phyloP scores from a whole-genome alignment of 352 stramenopile species.

The Phytophthora pisi region DNA sequence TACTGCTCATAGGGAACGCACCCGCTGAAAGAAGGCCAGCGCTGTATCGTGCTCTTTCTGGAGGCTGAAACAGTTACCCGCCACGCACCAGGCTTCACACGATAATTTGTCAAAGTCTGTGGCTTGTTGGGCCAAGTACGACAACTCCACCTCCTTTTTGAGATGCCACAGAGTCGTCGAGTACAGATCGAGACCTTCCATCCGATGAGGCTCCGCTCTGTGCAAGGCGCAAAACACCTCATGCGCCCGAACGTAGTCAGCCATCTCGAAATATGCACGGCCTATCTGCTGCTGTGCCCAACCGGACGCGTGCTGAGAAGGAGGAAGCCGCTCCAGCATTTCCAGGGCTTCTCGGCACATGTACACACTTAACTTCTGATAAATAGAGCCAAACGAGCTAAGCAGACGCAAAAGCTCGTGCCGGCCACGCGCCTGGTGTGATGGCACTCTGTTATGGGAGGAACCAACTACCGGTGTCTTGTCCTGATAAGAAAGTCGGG shows the following conservation, averaged over 20 bases:
- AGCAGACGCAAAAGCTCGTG: slow-evolving; percentile 64
- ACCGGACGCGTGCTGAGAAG: slow-evolving; percentile 88
- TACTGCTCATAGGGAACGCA: slow-evolving; percentile 24
- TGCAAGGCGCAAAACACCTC: slow-evolving; percentile 91
- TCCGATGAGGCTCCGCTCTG: slow-evolving; percentile 90
- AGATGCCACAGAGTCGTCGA: slow-evolving; percentile 97
- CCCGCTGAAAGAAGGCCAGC: slow-evolving; percentile 95
- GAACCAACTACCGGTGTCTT: slow-evolving; percentile 21
- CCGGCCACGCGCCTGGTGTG: slow-evolving; percentile 17
- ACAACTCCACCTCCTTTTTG: slow-evolving; percentile 97
- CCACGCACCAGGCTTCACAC: slow-evolving; percentile 95
- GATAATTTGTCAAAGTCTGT: slow-evolving; percentile 94
- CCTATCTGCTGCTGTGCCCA: slow-evolving; percentile 96
- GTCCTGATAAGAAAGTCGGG: slow-evolving; percentile 22
- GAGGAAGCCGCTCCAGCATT: slow-evolving; percentile 86
- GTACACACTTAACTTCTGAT: slow-evolving; percentile 76
- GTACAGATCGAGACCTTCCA: slow-evolving; percentile 95
- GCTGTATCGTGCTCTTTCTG: slow-evolving; percentile 98
- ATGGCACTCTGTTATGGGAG: slow-evolving; percentile 11
- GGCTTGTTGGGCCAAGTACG: slow-evolving; percentile 94
- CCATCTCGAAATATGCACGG: slow-evolving; percentile 95
- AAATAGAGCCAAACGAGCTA: slow-evolving; percentile 75
- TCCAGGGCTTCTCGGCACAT: slow-evolving; percentile 88
- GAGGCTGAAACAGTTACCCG: slow-evolving; percentile 98
- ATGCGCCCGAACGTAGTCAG: slow-evolving; percentile 93